Conservation (phyloP, 2,329 filamentous ascomycete species). For the Lojkania enalia region DNA sequence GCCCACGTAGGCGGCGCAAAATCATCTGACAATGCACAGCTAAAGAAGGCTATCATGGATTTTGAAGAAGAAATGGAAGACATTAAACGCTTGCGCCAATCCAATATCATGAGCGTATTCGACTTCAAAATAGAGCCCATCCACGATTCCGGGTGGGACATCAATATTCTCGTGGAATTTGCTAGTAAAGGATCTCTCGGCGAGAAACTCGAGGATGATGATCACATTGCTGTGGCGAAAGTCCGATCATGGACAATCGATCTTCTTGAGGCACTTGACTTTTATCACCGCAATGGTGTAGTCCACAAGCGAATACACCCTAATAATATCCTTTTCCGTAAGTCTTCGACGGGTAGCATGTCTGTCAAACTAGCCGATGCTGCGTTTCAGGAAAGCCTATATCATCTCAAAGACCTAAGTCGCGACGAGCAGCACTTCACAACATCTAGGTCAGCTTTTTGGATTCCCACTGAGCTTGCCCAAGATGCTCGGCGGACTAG, state of each 20-base stretch:
- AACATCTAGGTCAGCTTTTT: slow-evolving; percentile 75
- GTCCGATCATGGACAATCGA: slow-evolving; percentile 90
- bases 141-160: slow-evolving; percentile 65
- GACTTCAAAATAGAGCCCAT: slow-evolving; percentile 71
- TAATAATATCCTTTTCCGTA: slow-evolving; percentile 76
- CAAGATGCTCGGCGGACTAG: slow-evolving; percentile 60
- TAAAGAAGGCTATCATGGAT: slow-evolving; percentile 75
- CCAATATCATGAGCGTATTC: slow-evolving; percentile 76
- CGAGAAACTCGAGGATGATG: slow-evolving; percentile 79
- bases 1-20: slow-evolving; percentile 46
- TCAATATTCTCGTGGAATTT: slow-evolving; percentile 74
- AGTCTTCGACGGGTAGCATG: slow-evolving; percentile 66
- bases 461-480: slow-evolving; percentile 78
- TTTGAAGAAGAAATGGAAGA: slow-evolving; percentile 77
- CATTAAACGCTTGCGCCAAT: slow-evolving; percentile 74
- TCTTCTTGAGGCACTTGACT: slow-evolving; percentile 84
- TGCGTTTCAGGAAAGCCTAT: slow-evolving; percentile 69
- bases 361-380: slow-evolving; percentile 75
- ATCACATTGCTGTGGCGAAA: slow-evolving; percentile 71
- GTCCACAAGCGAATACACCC: slow-evolving; percentile 82
- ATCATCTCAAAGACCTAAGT: slow-evolving; percentile 61
- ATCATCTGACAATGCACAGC: slow-evolving; percentile 65
- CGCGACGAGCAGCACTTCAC: slow-evolving; percentile 56
- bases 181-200: slow-evolving; percentile 81
- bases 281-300: slow-evolving; percentile 81